Base-by-base conservation (phyloP, 176 grass and related monocot species). In the Dendrocalamus sinicus region DNA sequence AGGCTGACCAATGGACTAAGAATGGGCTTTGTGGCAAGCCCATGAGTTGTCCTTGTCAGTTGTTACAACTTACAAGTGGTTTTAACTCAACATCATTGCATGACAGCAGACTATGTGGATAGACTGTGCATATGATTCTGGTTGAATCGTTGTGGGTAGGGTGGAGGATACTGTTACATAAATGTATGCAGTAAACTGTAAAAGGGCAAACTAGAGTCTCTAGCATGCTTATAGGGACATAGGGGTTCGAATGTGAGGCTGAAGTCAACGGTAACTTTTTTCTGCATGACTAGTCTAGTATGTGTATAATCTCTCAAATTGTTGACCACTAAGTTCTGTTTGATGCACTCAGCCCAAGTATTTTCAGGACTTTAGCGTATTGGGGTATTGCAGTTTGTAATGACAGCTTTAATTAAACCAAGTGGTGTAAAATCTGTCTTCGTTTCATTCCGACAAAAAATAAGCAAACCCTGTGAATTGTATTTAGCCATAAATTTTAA, bases 41-140 rank as follows among this genome's bases (percentile, higher is more conserved):
- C 23, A 59, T 58, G 39, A 13, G 16, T 83, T 32, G 9, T 73
- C 9, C 53, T 72, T 72, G 10, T 61, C 23, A 2, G 41, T 61
- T 83, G 12, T n/a, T n/a, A n/a, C n/a, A n/a, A n/a, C n/a, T 83
- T 73, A 43, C 67, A 71, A 45, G 13, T 71, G 9, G n/a, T 37
- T 62, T 78, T 64, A 57, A 12, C 51, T 76, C 17, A 35, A 57
- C 32, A 81, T 51, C n/a, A 70, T 26, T 81, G n/a, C 4, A 13
- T 24, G 19, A 83, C 6, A 16, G 52, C 46, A 3, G 52, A 60
- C 17, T 65, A 50, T 84, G 44, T 37, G 46, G 45, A 15, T 53
- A 75, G 8, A 39, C 65, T 47, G 20, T 66, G 66, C 1, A 7
- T 84, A 43, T 66, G 72, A 11, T 53, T n/a, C 37, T 84, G 23